These are phyloP conservation scores for Entophlyctis luteolus DNA, from an alignment of 192 early-diverging fungal genomes.

Conservation along the genomic window DNA sequence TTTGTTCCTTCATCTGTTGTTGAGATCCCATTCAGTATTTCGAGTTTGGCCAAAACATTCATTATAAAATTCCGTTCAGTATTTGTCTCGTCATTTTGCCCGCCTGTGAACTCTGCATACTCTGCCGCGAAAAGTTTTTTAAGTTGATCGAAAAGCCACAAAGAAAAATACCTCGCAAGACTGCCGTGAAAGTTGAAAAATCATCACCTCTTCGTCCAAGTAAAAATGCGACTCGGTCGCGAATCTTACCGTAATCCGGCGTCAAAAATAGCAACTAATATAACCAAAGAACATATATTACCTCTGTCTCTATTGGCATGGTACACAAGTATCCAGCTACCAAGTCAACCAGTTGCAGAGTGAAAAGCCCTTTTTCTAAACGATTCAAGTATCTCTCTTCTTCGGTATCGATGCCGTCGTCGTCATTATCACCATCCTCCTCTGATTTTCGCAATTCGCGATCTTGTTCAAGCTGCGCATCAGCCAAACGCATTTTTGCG, in stretches of 20 bases:
- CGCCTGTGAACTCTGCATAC: constrained; percentile 26
- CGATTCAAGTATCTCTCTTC: constrained; percentile 66
- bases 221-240: constrained; percentile 33
- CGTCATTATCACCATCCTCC: constrained; percentile 29
- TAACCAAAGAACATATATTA: constrained; percentile 8
- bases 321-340: constrained; percentile 62
- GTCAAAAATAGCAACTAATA: not conserved
- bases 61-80: not conserved
- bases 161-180: constrained; percentile 41
- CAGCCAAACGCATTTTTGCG: constrained; percentile 55
- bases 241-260: constrained; percentile 31
- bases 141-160: not conserved
- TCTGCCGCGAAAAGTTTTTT: constrained; percentile 6
- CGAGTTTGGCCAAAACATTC: constrained; percentile 1
- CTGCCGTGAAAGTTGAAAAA: constrained; percentile 38
- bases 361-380: constrained; percentile 78
- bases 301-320: constrained; percentile 45
- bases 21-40: not conserved
- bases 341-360: constrained; percentile 54
- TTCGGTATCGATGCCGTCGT: constrained; percentile 55
- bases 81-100: not conserved
- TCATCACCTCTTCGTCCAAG: constrained; percentile 44
- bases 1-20: no score
- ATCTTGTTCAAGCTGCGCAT: constrained; percentile 48
- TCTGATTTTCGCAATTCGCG: constrained; percentile 33